Evolutionary conservation across 2,329 filamentous ascomycete genomes (phyloP), one percentile per base, ranked within the genome.

Genomic region (Camillea tinctor): DNA sequence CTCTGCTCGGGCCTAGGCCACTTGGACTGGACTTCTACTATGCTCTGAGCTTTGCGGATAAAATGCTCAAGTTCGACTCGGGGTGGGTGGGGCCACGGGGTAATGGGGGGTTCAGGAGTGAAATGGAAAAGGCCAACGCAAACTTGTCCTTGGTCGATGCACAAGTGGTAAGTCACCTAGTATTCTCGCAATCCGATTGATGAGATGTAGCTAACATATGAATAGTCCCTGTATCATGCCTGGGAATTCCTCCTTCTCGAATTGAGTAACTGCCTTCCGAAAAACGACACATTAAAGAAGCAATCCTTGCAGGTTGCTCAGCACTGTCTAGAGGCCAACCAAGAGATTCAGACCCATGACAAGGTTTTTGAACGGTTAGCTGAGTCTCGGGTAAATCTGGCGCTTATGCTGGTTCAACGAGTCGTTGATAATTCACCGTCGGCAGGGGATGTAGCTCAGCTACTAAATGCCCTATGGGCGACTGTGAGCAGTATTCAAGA

Each of bases 101-200:
- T 57, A 84, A 89, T 68, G 93, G 93, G 0, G 93, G 93, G 0
- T 96, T 96, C 76, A 84, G 85, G 63, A 84, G 85, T 54, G 95
- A 99, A 72, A 89, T 99, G 76, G 85, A 88, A 69, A 87, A 88
- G 62, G 95, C 94, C 50, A 99, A 99, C 74, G 80, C 90, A 63
- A 98, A 99, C 74, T 75, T 99, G 56, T 96, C 93, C 22, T 81
- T 97, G 36, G 92, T 99, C 36, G 93, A 98, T 73, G 91, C 94
- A 22, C 93, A 99, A 78, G 88, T 95, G 65, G 88, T 91, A 81
- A 77, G 88, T 79, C 80, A 77, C 87, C 78, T 50, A 5, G 20
- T 50, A 23, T 19, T 51, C 7, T 21, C 56, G 40, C 15, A 4
- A 1, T 56, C 23, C 4, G 9, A 13, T 20, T 36, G 9, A 20